Base-by-base conservation (phyloP, 768 basidiomycete species). In the Suillus tomentosus region DNA sequence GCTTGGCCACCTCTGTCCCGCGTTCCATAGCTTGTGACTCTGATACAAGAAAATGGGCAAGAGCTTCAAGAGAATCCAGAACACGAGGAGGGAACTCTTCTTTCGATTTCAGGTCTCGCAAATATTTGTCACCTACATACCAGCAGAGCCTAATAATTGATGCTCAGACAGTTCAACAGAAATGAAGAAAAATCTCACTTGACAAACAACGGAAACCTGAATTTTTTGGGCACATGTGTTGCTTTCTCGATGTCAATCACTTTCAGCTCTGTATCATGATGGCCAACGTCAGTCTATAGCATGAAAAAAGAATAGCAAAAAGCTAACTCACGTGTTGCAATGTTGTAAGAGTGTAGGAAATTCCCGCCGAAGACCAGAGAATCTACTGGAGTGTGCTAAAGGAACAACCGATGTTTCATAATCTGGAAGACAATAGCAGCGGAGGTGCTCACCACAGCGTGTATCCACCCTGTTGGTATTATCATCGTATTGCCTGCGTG, bases 351-450 rank as follows among this genome's bases (percentile, higher is more conserved):
- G 77, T 99, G 96, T 58, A 99, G 75, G 74, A 98, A 99, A 76
- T 99, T 99, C 45, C 96, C 96, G 1, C 96, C 96, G 71, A 99
- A 96, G 1, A 99, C 97, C 48, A 99, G 81, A 5, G 96, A 91
- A 73, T 99, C 95, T 39, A 83, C 77, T 0, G 96, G 96, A 0
- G 97, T 99, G 76, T 93, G 89, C 91, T 96, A 69, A 40, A 64
- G 48, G 50, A 27, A 13, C 17, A 27, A 3, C 14, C 19, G 64
- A n/a, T 62, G 40, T 43, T 67, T 54, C 66, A 61, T 64, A n/a
- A 60, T 50, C 61, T 22, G 39, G 45, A 15, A 27, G 24, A 60
- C 17, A 7, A 50, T 40, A 14, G 60, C 60, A 40, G 50, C 42
- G 37, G 56, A 43, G 4, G 58, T 56, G 78, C 91, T 74, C 74